phyloP scores from a whole-genome alignment of 106 monocot genomes.

The Dendrobium officinale region DNA sequence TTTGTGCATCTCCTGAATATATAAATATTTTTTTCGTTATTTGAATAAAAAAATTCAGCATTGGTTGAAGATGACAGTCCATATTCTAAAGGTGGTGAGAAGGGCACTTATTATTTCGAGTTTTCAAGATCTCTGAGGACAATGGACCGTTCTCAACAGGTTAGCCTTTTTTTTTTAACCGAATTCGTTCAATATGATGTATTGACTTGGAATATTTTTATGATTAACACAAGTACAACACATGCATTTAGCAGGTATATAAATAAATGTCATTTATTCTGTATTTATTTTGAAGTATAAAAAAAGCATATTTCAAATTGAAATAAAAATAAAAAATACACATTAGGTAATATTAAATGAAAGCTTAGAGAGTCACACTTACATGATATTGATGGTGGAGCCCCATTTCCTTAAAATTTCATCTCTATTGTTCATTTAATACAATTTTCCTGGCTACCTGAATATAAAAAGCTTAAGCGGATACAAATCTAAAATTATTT shows the following conservation, averaged over 20 bases:
- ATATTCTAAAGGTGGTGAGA: slow-evolving; percentile 54
- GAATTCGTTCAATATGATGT: no score
- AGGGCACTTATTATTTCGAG: slow-evolving; percentile 94
- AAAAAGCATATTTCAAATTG: neutral
- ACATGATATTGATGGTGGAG: neutral
- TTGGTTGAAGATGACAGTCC: slow-evolving; percentile 81
- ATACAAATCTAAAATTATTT: neutral
- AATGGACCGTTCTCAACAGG: slow-evolving; percentile 88
- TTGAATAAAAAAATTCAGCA: slow-evolving; percentile 29
- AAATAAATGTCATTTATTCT: neutral
- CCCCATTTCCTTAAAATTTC: neutral
- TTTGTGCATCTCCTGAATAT: neutral
- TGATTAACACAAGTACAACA: neutral
- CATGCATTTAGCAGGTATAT: neutral
- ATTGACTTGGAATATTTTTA: neutral
- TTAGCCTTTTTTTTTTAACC: slow-evolving; percentile 6
- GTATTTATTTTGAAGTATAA: neutral
- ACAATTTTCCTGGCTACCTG: neutral
- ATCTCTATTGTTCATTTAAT: neutral
- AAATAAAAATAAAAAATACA: neutral
- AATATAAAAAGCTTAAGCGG: neutral
- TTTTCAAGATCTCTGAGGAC: slow-evolving; percentile 94
- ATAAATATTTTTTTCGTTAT: neutral
- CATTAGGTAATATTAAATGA: neutral
- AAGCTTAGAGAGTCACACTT: neutral